Base-by-base conservation (phyloP, 2,329 filamentous ascomycete genomes). In the Exophiala oligosperma region DNA sequence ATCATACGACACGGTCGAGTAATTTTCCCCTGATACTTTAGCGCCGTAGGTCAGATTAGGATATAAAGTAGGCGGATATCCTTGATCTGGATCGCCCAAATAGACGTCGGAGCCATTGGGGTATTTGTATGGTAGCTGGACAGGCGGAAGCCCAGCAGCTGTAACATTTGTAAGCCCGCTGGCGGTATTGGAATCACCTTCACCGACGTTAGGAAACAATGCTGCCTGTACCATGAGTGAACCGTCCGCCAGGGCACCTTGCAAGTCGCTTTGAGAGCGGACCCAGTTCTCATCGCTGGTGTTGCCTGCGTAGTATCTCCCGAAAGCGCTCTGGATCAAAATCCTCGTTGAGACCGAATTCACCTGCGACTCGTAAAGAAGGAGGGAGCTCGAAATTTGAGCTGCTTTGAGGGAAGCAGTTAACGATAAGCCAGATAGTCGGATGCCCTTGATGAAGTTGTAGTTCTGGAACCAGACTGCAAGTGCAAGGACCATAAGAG, bases 321-420 rank as follows among this genome's bases (percentile, higher is more conserved):
- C 65, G 14, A 86, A 71, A 4, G 81, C 77, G 35, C 70, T 67
- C 64, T 85, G 83, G 3, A 85, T 77, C 12, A 82, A 66, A 7
- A 84, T 70, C 38, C 83, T 77, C 0, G 90, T 92, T 5, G 87
- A 79, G 46, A 94, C 87, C 54, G 88, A 87, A 55, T 81, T 79
- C 69, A 87, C 89, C 59, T 86, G 88, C 32, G 89, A 89, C 74
- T 92, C 84, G 65, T 96, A 84, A 52, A 96, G 81, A 52, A 90
- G 81, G 55, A 97, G 82, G 70, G 91, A 89, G 52, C 90, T 88
- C 4, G 88, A 80, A 62, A 97, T 82, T 70, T 93, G 88, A 29
- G 89, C 86, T 21, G 92, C 88, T 73, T 96, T 96, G 70, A 96
- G 85, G 2, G 89, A 92, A 5, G 92, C 92, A 1, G 91, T 91